Base-by-base conservation (phyloP, 148 eudicot genomes). In the Arctostaphylos glauca region DNA sequence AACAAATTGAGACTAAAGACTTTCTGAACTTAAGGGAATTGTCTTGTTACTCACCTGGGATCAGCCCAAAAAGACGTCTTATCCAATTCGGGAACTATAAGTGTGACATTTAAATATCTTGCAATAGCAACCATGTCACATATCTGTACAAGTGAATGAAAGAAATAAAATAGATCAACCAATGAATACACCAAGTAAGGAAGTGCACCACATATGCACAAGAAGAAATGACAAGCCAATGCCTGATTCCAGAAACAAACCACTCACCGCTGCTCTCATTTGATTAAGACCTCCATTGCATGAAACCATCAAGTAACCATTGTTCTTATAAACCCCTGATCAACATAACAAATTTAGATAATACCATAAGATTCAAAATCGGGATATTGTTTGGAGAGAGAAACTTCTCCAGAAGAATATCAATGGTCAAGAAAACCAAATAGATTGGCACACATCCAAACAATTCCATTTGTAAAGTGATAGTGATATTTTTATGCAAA, bases 61-160 rank as follows among this genome's bases (percentile, higher is more conserved):
- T 96, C 99, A 86, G 95, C 95, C 99, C 98, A 94, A 81, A 96
- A 96, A 44, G 99, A 94, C 47, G 94, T 90, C 84, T 94, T 94
- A 87, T 96, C 99, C 79, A 94, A 89, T 87, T 96, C 98, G 14
- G 99, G 99, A 78, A 96, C 98, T 80, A 96, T 86, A 31, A 96
- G 91, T 46, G 99, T 96, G 83, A 93, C 99, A 89, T 96, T 96
- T 67, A 96, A 89, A 87, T 94, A 89, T 92, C 99, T 94, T 84
- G 99, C 99, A 84, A 96, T 94, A 52, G 98, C 95, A 81, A 96
- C 99, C 99, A 96, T 96, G 87, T 96, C 99, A 88, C 99, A 96
- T 38, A 96, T 96, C 99, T 96, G 94, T 81, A 91, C 46, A 25
- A 79, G 67, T 43, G 68, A 67, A 53, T 44, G 54, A 66, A 14